phyloP scores from a whole-genome alignment of 1,139 yeast species.

The Pichia sp. region DNA sequence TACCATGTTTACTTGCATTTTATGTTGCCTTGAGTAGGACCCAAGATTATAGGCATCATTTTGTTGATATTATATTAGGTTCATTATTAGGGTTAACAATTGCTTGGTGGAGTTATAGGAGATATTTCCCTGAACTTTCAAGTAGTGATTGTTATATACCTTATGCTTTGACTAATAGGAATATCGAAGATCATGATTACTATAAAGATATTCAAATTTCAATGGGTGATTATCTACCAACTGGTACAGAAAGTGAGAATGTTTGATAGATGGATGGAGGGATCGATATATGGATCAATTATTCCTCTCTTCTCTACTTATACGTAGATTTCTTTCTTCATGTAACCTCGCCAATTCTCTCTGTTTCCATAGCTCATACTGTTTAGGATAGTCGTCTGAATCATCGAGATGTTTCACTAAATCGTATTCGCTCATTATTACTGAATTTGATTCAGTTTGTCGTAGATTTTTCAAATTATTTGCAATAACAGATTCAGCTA shows the following conservation, averaged over 20 bases:
- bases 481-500: not conserved
- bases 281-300: not conserved
- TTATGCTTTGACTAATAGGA: conserved; percentile 10
- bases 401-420: conserved; percentile 6
- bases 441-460: not conserved
- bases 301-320: conserved; percentile 4
- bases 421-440: conserved; percentile 1
- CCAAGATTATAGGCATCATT: conserved; percentile 75
- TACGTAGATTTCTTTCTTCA: conserved; percentile 9
- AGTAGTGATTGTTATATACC: conserved; percentile 27
- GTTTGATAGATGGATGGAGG: no score
- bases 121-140: conserved; percentile 32
- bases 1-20: conserved; percentile 37
- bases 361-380: conserved; percentile 6
- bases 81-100: conserved; percentile 41
- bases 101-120: conserved; percentile 42
- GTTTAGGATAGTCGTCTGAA: conserved; percentile 1
- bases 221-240: conserved; percentile 7
- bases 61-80: conserved; percentile 59
- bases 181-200: conserved; percentile 10
- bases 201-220: conserved; percentile 11
- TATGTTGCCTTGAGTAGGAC: conserved; percentile 55
- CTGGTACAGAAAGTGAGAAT: conserved; percentile 4
- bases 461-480: not conserved
- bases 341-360: conserved; percentile 11